Evolutionary conservation across 495 filamentous ascomycete genomes (phyloP).

Genomic region (Penicillium odoratum): DNA sequence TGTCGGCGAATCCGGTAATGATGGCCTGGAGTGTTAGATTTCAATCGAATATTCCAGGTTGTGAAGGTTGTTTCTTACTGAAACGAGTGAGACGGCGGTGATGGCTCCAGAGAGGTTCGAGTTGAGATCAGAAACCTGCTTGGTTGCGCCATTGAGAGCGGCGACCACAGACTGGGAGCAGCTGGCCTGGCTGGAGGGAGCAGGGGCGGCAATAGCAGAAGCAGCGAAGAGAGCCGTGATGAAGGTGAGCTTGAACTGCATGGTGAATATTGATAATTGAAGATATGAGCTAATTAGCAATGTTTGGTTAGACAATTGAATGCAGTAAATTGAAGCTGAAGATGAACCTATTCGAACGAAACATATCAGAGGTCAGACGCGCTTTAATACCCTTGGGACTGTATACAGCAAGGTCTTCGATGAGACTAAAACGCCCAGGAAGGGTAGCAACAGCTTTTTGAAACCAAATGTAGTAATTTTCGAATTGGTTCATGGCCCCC

Average conservation of each 20-base stretch:
- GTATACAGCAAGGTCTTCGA: background rate
- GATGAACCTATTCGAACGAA: background rate
- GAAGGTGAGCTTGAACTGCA: slow-evolving; percentile 9
- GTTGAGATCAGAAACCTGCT: slow-evolving; percentile 4
- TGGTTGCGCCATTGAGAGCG: background rate
- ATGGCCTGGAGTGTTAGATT: background rate
- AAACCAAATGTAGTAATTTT: background rate
- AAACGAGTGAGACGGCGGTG: background rate
- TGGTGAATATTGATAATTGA: background rate
- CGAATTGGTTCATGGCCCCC: background rate
- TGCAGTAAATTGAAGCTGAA: background rate
- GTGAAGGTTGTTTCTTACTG: no score
- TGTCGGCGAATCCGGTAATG: background rate
- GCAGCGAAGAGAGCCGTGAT: slow-evolving; percentile 7
- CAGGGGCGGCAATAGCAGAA: slow-evolving; percentile 5
- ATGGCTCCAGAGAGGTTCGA: background rate
- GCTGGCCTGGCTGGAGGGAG: background rate
- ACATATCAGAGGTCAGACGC: background rate
- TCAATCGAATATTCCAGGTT: no score
- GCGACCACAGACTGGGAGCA: background rate
- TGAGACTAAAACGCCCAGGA: background rate
- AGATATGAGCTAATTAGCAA: background rate
- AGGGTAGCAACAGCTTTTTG: background rate
- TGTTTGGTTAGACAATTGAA: background rate
- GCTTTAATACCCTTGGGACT: background rate